Conservation (phyloP, 2,329 filamentous ascomycete species). For the Metarhizium humberi region DNA sequence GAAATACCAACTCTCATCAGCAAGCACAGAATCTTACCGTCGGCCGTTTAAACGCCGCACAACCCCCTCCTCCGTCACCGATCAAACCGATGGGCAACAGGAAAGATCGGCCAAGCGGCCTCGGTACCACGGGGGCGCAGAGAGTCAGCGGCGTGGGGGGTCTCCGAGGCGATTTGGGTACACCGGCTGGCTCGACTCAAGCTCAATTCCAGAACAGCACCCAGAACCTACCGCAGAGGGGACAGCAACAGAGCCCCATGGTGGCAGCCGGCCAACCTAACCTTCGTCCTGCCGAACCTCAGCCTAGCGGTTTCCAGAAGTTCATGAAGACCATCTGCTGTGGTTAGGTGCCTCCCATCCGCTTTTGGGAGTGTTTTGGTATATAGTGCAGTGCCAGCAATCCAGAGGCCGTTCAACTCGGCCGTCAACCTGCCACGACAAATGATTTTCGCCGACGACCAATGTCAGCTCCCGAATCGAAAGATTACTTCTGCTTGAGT, state of each 20-base stretch:
- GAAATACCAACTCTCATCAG: conserved; percentile 55
- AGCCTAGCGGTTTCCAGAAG: conserved; percentile 81
- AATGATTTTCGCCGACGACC: not conserved
- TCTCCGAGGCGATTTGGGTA: conserved; percentile 61
- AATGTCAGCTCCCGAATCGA: not conserved
- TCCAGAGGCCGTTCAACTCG: conserved; percentile 9
- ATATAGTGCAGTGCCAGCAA: conserved; percentile 18
- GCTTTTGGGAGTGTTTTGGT: conserved; percentile 19
- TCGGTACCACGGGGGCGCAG: conserved; percentile 64
- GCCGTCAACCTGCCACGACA: not conserved
- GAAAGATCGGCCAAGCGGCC: conserved; percentile 66
- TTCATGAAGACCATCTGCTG: conserved; percentile 90
- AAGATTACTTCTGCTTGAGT: not conserved
- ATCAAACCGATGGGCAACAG: conserved; percentile 73
- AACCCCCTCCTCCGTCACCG: conserved; percentile 80
- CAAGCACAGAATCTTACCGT: conserved; percentile 60
- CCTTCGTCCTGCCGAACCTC: conserved; percentile 54
- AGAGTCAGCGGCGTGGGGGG: conserved; percentile 67
- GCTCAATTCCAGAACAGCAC: conserved; percentile 96
- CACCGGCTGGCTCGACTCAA: conserved; percentile 83
- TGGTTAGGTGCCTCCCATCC: conserved; percentile 42
- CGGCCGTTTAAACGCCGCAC: conserved; percentile 88
- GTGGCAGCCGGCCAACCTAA: conserved; percentile 42
- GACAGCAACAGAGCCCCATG: conserved; percentile 51
- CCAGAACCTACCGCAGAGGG: conserved; percentile 67